Conservation (phyloP, 129 eudicot species). For the Logfia minima region DNA sequence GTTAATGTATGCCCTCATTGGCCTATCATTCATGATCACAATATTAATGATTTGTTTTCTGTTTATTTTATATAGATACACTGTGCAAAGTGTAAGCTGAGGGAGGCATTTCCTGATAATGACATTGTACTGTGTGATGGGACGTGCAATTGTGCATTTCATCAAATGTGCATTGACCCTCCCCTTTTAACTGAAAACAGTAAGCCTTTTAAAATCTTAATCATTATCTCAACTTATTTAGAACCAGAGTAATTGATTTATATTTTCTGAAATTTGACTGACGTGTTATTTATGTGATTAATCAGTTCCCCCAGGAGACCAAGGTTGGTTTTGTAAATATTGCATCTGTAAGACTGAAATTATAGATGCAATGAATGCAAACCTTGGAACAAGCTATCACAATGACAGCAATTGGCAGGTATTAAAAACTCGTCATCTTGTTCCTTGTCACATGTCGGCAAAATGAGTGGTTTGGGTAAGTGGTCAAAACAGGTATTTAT, state of each 20-base stretch:
- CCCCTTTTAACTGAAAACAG: conserved; percentile 89
- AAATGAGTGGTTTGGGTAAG: too few species aligned
- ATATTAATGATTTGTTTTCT: conserved; percentile 17
- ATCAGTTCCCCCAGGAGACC: conserved; percentile 90
- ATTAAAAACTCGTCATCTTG: conserved; percentile 4
- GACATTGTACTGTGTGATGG: conserved; percentile 96
- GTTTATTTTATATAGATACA: conserved; percentile 52
- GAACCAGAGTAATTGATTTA: background rate
- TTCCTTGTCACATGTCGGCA: background rate
- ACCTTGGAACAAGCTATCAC: conserved; percentile 81
- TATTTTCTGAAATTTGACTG: conserved; percentile 19
- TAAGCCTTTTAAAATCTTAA: conserved; percentile 41
- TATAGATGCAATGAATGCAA: conserved; percentile 87
- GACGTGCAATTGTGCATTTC: conserved; percentile 93
- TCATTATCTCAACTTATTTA: background rate
- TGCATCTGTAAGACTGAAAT: conserved; percentile 88
- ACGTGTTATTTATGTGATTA: conserved; percentile 20
- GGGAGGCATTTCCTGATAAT: conserved; percentile 80
- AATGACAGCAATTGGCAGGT: conserved; percentile 77
- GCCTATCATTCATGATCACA: background rate
- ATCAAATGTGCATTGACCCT: conserved; percentile 93
- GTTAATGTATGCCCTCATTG: background rate
- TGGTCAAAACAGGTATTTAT: too few species aligned
- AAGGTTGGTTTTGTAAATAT: conserved; percentile 89
- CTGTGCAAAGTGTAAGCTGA: conserved; percentile 82